These are phyloP conservation scores for Aspergillus quadricinctus DNA, from an alignment of 2,329 filamentous ascomycete genomes.

Conservation along the genomic window DNA sequence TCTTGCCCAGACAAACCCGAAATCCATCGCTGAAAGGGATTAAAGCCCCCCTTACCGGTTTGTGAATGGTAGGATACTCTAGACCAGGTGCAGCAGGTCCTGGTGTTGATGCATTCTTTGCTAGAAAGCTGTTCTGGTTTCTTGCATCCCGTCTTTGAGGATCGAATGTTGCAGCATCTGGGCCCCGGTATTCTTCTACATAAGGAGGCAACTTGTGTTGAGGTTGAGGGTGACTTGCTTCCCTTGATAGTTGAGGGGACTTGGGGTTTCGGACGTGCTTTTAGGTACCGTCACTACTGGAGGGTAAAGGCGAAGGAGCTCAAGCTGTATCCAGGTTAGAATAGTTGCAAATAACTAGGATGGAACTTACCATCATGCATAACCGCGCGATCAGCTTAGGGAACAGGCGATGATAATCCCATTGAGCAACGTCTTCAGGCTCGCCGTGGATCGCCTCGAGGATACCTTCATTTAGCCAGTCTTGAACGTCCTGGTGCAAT, in stretches of 20 bases:
- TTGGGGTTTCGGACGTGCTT: constrained; percentile 19
- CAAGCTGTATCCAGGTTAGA: constrained; percentile 30
- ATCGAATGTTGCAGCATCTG: constrained; percentile 8
- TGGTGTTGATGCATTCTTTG: constrained; percentile 9
- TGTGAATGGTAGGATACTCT: constrained; percentile 18
- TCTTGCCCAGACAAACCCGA: constrained; percentile 20
- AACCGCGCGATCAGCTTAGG: constrained; percentile 31
- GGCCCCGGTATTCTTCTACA: constrained; percentile 18
- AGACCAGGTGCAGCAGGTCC: constrained; percentile 14
- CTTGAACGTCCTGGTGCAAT: constrained; percentile 42
- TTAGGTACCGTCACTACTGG: constrained; percentile 29
- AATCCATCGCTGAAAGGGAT: constrained; percentile 21
- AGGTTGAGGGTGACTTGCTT: constrained; percentile 16
- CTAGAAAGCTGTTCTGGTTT: constrained; percentile 18
- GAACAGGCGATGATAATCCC: constrained; percentile 36
- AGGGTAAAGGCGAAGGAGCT: constrained; percentile 42
- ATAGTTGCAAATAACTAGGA: background rate
- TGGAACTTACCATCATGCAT: constrained; percentile 18
- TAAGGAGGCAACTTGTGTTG: constrained; percentile 15
- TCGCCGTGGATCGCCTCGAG: constrained; percentile 16
- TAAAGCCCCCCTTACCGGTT: constrained; percentile 18
- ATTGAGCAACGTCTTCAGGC: constrained; percentile 17
- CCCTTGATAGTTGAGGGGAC: constrained; percentile 8
- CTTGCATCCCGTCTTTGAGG: constrained; percentile 19
- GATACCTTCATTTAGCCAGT: constrained; percentile 44